These are phyloP conservation scores for Protomyces macrosporus DNA, from an alignment of 1,139 yeast species.

Conservation along the genomic window DNA sequence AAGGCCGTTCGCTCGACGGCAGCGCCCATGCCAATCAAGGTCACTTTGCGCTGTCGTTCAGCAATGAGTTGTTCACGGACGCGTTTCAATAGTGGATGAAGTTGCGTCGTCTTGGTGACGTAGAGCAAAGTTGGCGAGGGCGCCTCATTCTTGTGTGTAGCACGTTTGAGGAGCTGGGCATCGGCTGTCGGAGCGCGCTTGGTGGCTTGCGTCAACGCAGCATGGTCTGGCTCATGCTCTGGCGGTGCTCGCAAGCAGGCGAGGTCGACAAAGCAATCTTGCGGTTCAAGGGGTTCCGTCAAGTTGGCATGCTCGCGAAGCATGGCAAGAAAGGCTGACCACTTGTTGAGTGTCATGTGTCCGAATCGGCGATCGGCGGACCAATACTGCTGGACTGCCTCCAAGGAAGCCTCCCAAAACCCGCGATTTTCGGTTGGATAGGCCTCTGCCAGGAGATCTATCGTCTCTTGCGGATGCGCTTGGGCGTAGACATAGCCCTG, in stretches of 20 bases:
- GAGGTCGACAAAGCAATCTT: neutral
- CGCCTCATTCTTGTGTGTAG: neutral
- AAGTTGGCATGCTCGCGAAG: neutral
- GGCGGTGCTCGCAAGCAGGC: neutral
- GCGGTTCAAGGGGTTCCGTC: neutral
- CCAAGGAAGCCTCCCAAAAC: neutral
- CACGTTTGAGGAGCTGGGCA: neutral
- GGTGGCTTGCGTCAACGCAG: neutral
- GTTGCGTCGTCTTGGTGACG: constrained; percentile 1
- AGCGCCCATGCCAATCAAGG: constrained; percentile 22
- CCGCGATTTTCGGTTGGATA: constrained; percentile 1
- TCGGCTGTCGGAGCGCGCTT: neutral
- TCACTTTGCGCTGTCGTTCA: neutral
- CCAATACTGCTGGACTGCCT: neutral
- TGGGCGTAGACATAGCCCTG: neutral
- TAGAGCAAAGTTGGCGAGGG: constrained; percentile 9
- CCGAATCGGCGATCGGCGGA: neutral
- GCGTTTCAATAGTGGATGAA: constrained; percentile 9
- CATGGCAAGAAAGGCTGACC: neutral
- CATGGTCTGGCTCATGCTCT: neutral
- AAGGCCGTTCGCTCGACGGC: constrained; percentile 11
- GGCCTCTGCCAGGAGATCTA: neutral
- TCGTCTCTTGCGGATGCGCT: neutral
- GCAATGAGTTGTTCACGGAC: constrained; percentile 10
- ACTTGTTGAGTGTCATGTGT: neutral